Evolutionary conservation across 495 filamentous ascomycete genomes (phyloP).

Genomic region (Tirmania nivea): DNA sequence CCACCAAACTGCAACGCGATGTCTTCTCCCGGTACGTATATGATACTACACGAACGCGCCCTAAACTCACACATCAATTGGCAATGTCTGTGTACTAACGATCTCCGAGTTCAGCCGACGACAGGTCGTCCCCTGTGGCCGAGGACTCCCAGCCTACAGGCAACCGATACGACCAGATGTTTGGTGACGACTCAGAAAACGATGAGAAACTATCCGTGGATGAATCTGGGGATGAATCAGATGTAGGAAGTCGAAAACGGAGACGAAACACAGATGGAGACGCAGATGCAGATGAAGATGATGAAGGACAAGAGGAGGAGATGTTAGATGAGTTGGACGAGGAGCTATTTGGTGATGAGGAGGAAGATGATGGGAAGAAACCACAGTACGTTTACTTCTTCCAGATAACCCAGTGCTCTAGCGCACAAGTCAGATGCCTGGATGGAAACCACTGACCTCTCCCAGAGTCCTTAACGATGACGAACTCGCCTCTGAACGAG

Average conservation of each 20-base stretch:
- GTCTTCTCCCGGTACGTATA: no score
- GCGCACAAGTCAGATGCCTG: not conserved
- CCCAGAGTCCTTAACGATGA: conserved; percentile 40
- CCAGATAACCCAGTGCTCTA: not conserved
- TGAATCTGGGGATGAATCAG: not conserved
- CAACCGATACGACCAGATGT: conserved; percentile 20
- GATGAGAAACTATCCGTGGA: conserved; percentile 2
- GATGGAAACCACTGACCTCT: conserved; percentile 1
- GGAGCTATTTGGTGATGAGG: conserved; percentile 23
- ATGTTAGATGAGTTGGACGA: conserved; percentile 3
- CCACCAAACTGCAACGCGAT: no score
- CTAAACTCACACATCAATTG: no score
- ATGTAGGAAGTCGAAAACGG: conserved; percentile 3
- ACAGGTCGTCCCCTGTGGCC: conserved; percentile 29
- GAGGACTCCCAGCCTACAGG: conserved; percentile 21
- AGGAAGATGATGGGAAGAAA: conserved; percentile 17
- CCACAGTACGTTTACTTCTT: conserved; percentile 17
- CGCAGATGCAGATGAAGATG: conserved; percentile 21
- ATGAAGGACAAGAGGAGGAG: conserved; percentile 19
- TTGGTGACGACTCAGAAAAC: conserved; percentile 13
- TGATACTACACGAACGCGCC: no score
- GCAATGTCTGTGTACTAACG: no score
- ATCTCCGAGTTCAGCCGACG: not conserved
- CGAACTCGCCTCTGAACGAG: conserved; percentile 46
- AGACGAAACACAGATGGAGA: conserved; percentile 7